Base-by-base conservation (phyloP, 768 basidiomycete species). In the Leucocoprinus sp. region DNA sequence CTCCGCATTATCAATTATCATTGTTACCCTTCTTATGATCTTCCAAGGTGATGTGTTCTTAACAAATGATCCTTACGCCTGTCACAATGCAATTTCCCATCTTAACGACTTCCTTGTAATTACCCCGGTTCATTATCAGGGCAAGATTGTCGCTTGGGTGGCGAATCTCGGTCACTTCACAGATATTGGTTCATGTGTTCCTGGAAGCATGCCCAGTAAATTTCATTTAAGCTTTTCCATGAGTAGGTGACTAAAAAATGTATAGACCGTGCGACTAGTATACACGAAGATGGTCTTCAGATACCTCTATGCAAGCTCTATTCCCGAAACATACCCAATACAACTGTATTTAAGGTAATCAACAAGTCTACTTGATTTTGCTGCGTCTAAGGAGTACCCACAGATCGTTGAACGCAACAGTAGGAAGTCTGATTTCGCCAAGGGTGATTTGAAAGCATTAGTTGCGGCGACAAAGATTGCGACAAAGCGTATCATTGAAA, bases 161-260 rank as follows among this genome's bases (percentile, higher is more conserved):
- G 60, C 60, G 4, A 62, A 62, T 35, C 52, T 56, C n/a, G 58
- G 57, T 3, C 57, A 61, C 42, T 59, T 61, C 44, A 59, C 58
- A 12, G 57, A 59, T 31, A 56, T 56, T 45, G 55, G 55, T n/a
- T 54, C 53, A 8, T 47, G 46, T 31, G 55, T 56, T 2, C 55
- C 55, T 19, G 55, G 55, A 33, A 52, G 51, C 39, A 56, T 56
- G 55, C 55, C 55, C 5, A 52, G 52, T 54, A 18, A 36, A 44
- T 34, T 12, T 4, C 27, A 8, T 7, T 23, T n/a, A n/a, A n/a
- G n/a, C n/a, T n/a, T n/a, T n/a, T n/a, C 12, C 28, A 26, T 18
- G 2, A 17, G n/a, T n/a, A n/a, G 23, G 14, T 31, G n/a, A 31
- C 14, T 8, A 11, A 27, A 17, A 27, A 14, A 14, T 17, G 19